phyloP scores from a whole-genome alignment of 2,329 filamentous ascomycete species.

The Botrytis paeoniae region DNA sequence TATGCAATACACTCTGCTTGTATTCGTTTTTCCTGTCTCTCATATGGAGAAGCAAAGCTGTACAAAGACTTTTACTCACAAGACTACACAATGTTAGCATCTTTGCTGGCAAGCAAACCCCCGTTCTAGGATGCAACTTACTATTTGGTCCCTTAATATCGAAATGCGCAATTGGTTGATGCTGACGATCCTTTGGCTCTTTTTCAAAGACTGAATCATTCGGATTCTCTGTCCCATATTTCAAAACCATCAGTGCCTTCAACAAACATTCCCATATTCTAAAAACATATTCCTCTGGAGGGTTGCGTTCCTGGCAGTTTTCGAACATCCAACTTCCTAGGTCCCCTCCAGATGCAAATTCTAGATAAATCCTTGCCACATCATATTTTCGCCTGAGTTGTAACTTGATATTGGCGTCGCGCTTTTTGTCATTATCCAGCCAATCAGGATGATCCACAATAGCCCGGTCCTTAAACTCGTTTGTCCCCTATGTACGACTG shows the following conservation, averaged over 20 bases:
- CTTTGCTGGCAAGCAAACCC: not conserved
- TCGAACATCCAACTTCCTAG: not conserved
- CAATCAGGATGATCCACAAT: not conserved
- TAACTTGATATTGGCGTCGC: not conserved
- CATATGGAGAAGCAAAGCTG: not conserved
- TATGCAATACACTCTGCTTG: not conserved
- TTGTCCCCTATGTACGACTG: not conserved
- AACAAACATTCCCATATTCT: conserved; percentile 17
- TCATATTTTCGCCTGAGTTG: not conserved
- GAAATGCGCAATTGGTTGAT: not conserved
- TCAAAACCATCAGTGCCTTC: not conserved
- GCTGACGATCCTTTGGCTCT: not conserved
- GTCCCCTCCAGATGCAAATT: conserved; percentile 6
- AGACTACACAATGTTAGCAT: not conserved
- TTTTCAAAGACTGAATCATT: not conserved
- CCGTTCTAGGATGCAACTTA: not conserved
- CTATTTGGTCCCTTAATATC: conserved; percentile 5
- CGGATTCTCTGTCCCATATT: conserved; percentile 5
- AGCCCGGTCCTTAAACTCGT: not conserved
- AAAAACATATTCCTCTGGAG: not conserved
- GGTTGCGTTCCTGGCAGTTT: not conserved
- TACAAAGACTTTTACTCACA: conserved; percentile 1
- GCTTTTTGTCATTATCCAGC: not conserved
- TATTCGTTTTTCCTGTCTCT: not conserved
- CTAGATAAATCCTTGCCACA: conserved; percentile 8